Evolutionary conservation across 371 early-diverging fungal genomes (phyloP), one percentile per base, ranked within the genome.

Genomic region (Rhizopus delemar): DNA sequence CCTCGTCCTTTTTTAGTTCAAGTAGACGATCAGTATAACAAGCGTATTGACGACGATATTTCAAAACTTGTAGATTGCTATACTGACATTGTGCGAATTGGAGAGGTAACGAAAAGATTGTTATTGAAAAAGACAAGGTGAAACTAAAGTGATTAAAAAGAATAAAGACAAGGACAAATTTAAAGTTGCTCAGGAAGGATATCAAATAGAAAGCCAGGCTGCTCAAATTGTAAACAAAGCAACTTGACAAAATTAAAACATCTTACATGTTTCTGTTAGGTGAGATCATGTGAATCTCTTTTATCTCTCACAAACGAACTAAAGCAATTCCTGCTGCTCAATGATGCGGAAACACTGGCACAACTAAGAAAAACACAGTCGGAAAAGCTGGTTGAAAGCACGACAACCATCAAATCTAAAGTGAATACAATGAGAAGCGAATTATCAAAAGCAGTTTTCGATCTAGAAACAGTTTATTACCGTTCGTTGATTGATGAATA

Each of bases 161-260:
- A 72, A 76, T 48, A 71, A 79, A 63, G 79, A 83, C 16, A 90
- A 90, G 67, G 88, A 88, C 63, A 84, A 83, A 60, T 86, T 84
- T 64, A 83, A 85, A 60, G 77, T 89, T 0, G 84, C 87, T 16
- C 87, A 90, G 61, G 90, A 90, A 73, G 84, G 84, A 7, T 88
- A 87, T 62, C 84, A 85, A 46, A 83, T 88, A 52, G 84, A 86
- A 53, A 85, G 86, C 16, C 80, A 86, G 28, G 78, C 86, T n/a
- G 83, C 88, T 15, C 87, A 90, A 60, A 86, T 90, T 57, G 89
- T 90, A 71, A 71, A 75, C 3, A 9, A 11, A 28, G 41, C 4
- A 34, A 5, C 15, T 38, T 41, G 11, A 15, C 50, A 32, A 51
- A 13, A 33, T 29, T 32, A 32, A 39, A 41, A 7, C 33, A 12